Evolutionary conservation across 495 filamentous ascomycete genomes (phyloP), one percentile per base, ranked within the genome.

Genomic region (Aspergillus olivimuriae): DNA sequence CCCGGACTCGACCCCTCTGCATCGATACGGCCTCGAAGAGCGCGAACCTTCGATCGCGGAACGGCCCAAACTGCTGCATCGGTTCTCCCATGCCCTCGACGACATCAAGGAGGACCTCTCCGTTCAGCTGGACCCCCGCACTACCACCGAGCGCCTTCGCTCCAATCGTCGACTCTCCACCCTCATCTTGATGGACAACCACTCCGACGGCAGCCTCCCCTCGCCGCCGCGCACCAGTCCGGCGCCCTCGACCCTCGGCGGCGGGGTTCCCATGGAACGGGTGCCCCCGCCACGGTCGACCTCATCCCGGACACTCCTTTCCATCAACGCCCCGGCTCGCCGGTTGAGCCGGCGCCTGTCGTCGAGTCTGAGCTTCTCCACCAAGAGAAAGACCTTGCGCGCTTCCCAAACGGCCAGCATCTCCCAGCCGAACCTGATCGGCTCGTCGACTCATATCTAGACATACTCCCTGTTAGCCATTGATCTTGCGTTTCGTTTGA

Each of bases 21-120:
- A 65, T 24, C 22, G 63, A 38, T 70, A 70, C 39, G 68, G 68
- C 43, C 47, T 64, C 18, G 66, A 70, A 32, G 53, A 64, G 42
- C 62, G 66, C 43, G 56, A 60, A 12, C 60, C 63, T 18, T 68
- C 68, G 10, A 58, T 69, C 47, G 44, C 46, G 35, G 51, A 65
- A 37, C 55, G 50, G 37, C 50, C 63, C 35, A 61, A 58, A 18
- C 56, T 65, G n/a, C 39, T 68, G 36, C 56, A 47, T 43, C 62
- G 66, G 17, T 55, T 70, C 45, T 70, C 66, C 15, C 58, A 66
- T 45, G 64, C 60, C 31, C 60, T 70, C 20, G 66, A 57, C 46
- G 63, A 68, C 36, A 68, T 68, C 55, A 63, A 62, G 16, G 66
- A 70, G 44, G 65, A 70, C 36, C 54, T 64, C 19, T 49, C 59